Conservation (phyloP, 768 basidiomycete species). For the Tubosaeta sp. region DNA sequence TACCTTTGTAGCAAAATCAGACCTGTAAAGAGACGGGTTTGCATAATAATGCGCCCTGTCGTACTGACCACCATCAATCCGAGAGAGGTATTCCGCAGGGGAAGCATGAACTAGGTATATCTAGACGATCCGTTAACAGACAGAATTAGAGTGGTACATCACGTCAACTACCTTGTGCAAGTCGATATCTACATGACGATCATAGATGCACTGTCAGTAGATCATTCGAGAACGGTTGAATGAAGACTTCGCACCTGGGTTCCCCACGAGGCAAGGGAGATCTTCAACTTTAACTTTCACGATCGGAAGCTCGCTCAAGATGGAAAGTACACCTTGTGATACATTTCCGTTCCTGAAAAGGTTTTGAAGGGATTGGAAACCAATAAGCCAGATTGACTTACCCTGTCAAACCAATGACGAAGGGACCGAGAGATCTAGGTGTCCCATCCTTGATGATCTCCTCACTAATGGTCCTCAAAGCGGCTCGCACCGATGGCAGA, state of each 20-base stretch:
- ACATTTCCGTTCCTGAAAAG: conserved; percentile 71
- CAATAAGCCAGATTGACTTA: conserved; percentile 27
- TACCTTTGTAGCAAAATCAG: conserved; percentile 67
- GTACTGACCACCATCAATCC: conserved; percentile 54
- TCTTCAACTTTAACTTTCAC: conserved; percentile 52
- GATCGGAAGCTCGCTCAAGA: conserved; percentile 68
- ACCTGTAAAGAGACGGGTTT: conserved; percentile 61
- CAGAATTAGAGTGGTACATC: neutral
- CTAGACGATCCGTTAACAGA: conserved; percentile 31
- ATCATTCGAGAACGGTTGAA: neutral
- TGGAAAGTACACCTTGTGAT: conserved; percentile 68
- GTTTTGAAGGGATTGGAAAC: neutral
- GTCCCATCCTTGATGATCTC: conserved; percentile 55
- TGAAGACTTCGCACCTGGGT: conserved; percentile 39
- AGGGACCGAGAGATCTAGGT: conserved; percentile 64
- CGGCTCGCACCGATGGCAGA: conserved; percentile 45
- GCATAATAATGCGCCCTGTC: conserved; percentile 68
- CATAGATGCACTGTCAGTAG: neutral
- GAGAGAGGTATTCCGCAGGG: conserved; percentile 65
- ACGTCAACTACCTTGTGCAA: conserved; percentile 46
- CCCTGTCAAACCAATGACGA: conserved; percentile 83
- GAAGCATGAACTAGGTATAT: conserved; percentile 73
- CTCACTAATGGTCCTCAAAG: conserved; percentile 55
- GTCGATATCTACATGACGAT: conserved; percentile 42
- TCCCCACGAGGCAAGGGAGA: conserved; percentile 51